Conservation (phyloP, 768 basidiomycete species). For the Holtermannia corniformis region DNA sequence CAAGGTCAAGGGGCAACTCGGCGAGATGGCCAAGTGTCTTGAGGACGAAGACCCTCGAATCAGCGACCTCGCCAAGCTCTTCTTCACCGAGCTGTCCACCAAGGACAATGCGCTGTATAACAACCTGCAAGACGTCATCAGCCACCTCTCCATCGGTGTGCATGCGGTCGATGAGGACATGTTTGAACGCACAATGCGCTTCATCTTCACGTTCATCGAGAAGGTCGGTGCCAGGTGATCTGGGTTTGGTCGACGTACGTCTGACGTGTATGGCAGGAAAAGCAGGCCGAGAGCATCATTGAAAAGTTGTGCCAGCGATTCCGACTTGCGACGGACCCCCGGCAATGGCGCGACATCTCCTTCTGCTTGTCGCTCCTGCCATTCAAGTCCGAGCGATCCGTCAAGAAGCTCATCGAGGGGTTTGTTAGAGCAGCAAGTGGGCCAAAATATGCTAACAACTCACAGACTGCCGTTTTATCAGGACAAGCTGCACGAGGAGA, state of each 20-base stretch:
- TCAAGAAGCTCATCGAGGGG: constrained; percentile 91
- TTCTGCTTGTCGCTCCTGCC: constrained; percentile 89
- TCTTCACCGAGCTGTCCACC: constrained; percentile 90
- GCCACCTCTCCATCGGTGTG: constrained; percentile 79
- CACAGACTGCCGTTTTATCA: constrained; percentile 72
- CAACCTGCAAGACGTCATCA: constrained; percentile 96
- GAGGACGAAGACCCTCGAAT: constrained; percentile 82
- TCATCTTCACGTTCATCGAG: constrained; percentile 94
- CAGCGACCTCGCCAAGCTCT: constrained; percentile 89
- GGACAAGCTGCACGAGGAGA: constrained; percentile 85
- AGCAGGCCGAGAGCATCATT: constrained; percentile 93
- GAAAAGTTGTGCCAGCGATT: constrained; percentile 97
- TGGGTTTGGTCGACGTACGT: constrained; percentile 1
- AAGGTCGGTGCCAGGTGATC: constrained; percentile 52
- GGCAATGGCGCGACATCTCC: constrained; percentile 96
- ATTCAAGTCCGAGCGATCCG: constrained; percentile 91
- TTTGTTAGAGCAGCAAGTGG: constrained; percentile 10
- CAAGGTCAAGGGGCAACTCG: constrained; percentile 97
- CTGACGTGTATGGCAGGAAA: constrained; percentile 54
- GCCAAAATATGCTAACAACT: background rate
- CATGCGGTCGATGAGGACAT: constrained; percentile 85
- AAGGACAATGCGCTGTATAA: constrained; percentile 99
- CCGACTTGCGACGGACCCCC: constrained; percentile 70
- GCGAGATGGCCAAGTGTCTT: constrained; percentile 99
- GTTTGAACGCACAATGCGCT: constrained; percentile 86